These are phyloP conservation scores for Salix brachista DNA, from an alignment of 345 rosid genomes.

Conservation along the genomic window DNA sequence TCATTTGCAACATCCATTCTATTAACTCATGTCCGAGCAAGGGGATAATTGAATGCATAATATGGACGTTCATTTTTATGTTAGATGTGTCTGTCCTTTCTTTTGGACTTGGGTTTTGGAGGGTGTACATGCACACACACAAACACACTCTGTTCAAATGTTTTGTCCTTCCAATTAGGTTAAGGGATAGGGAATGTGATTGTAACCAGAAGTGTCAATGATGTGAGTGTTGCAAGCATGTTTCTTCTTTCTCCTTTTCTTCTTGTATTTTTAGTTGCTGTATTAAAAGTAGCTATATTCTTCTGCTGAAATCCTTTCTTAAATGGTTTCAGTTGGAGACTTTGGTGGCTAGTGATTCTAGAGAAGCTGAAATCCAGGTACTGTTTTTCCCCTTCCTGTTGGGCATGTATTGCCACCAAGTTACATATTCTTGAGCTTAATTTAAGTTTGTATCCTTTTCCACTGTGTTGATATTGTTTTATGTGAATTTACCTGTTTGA, in stretches of 20 bases:
- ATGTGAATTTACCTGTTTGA: not conserved
- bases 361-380: constrained; percentile 92
- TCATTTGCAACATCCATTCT: not conserved
- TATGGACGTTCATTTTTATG: not conserved
- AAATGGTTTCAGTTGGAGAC: constrained; percentile 70
- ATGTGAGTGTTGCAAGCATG: not conserved
- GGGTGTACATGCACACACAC: accelerated
- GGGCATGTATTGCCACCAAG: not conserved
- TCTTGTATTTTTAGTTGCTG: not conserved
- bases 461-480: not conserved
- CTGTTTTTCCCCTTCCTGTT: not conserved
- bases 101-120: not conserved
- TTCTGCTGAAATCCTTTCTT: constrained; percentile 20
- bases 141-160: not conserved
- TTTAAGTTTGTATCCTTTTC: not conserved
- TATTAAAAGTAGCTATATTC: not conserved
- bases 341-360: constrained; percentile 56
- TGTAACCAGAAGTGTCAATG: not conserved
- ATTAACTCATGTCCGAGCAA: not conserved
- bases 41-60: not conserved
- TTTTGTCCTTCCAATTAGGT: not conserved
- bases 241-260: not conserved
- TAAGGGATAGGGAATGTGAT: not conserved
- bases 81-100: not conserved
- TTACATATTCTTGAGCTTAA: not conserved